phyloP scores from a whole-genome alignment of 1,284 basidiomycete species.

The Leucoagaricus sp. region DNA sequence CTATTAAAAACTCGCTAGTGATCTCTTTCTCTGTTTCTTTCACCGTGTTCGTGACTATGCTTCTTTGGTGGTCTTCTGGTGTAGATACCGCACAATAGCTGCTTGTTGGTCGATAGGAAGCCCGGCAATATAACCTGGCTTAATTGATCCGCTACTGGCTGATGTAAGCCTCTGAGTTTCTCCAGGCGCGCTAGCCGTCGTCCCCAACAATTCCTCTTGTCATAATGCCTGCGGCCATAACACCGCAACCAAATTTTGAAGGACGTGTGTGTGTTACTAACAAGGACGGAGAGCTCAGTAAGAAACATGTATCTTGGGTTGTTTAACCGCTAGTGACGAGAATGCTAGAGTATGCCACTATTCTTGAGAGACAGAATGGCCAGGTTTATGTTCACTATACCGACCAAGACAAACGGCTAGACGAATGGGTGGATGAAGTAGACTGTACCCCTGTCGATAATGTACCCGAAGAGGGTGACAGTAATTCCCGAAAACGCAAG shows the following conservation, averaged over 20 bases:
- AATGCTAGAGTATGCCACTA: constrained; percentile 44
- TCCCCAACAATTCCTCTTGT: neutral
- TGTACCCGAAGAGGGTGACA: neutral
- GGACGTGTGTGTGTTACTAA: constrained; percentile 33
- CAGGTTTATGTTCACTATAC: constrained; percentile 71
- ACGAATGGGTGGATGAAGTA: constrained; percentile 63
- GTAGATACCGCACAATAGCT: constrained; percentile 8
- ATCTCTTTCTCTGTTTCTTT: constrained; percentile 1
- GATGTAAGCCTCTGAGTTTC: neutral
- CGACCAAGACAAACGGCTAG: constrained; percentile 71
- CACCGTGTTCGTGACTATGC: neutral
- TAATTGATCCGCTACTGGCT: constrained; percentile 2
- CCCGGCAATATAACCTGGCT: neutral
- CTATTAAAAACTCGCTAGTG: constrained; percentile 18
- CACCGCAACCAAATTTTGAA: constrained; percentile 30
- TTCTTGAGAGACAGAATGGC: constrained; percentile 53
- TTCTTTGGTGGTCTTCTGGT: constrained; percentile 15
- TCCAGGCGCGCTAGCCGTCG: neutral
- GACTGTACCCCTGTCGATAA: constrained; percentile 1
- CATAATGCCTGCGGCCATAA: constrained; percentile 38
- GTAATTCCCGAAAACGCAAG: constrained; percentile 11
- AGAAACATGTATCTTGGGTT: constrained; percentile 19
- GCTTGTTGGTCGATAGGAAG: constrained; percentile 6
- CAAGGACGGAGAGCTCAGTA: constrained; percentile 52
- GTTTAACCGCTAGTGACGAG: neutral